A percentile compares a stretch with the other conserved stretches of the same genome.
Conservation (phyloP, 2,329 filamentous ascomycete genomes). For the Apiospora malaysiana region DNA sequence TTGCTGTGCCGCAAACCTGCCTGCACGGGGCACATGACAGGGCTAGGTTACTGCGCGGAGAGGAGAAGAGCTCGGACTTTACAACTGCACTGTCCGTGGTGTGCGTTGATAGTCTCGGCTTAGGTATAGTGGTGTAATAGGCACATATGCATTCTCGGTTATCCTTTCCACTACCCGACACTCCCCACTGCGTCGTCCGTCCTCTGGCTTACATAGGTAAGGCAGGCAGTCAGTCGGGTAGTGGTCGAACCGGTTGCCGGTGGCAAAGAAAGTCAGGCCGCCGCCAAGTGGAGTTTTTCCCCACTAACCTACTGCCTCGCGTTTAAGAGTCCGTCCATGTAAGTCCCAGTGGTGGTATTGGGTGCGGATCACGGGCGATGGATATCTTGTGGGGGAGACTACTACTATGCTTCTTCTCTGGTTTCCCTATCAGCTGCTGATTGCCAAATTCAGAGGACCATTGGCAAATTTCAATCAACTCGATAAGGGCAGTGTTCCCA, state of each 20-base stretch:
- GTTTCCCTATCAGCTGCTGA: background rate
- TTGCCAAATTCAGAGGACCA: background rate
- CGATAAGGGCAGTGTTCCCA: background rate
- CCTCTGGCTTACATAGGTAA: background rate
- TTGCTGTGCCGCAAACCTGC: slow-evolving; percentile 12
- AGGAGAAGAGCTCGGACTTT: slow-evolving; percentile 7
- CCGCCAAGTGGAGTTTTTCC: background rate
- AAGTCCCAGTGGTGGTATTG: background rate
- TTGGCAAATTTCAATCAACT: background rate
- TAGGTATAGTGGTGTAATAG: background rate
- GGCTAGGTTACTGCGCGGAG: background rate
- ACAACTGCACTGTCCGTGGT: background rate
- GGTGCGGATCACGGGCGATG: background rate
- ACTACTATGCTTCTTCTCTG: background rate
- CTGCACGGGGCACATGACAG: background rate
- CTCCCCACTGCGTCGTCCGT: background rate
- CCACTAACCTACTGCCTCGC: background rate
- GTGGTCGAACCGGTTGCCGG: background rate
- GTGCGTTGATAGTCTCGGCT: no score
- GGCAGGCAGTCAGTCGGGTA: background rate
- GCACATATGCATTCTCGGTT: background rate
- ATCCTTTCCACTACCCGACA: background rate
- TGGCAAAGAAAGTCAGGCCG: background rate
- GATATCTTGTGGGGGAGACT: background rate
- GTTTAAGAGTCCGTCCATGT: background rate